phyloP scores from a whole-genome alignment of 1,284 basidiomycete species.

The Ceratobasidium sp. region DNA sequence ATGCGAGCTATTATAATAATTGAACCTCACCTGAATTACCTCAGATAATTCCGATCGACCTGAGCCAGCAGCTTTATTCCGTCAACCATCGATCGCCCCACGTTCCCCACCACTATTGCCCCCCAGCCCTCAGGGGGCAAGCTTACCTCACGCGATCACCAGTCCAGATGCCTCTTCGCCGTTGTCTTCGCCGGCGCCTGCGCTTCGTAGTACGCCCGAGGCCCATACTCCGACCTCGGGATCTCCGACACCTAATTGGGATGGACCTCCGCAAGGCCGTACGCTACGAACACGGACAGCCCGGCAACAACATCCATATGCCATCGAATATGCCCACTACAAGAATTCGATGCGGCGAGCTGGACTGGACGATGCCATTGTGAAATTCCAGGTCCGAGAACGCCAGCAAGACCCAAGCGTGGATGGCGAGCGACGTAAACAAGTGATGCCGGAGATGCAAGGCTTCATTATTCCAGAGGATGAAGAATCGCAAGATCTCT shows the following conservation, averaged over 20 bases:
- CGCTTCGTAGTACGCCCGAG: not conserved
- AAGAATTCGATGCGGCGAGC: slow-evolving; percentile 39
- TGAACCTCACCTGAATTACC: too few relatives aligned
- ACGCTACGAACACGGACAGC: slow-evolving; percentile 37
- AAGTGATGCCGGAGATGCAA: slow-evolving; percentile 29
- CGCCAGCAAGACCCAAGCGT: not conserved
- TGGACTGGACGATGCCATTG: slow-evolving; percentile 37
- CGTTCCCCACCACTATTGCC: not conserved
- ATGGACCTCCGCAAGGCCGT: slow-evolving; percentile 12
- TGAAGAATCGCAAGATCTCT: slow-evolving; percentile 42
- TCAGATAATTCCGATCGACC: too few relatives aligned
- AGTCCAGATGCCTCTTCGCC: not conserved
- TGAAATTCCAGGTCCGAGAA: slow-evolving; percentile 17
- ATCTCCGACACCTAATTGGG: not conserved
- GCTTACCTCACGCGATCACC: not conserved
- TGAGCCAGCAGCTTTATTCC: not conserved
- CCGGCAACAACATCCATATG: slow-evolving; percentile 43
- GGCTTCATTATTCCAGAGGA: slow-evolving; percentile 43
- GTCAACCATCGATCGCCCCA: not conserved
- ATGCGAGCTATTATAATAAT: not conserved
- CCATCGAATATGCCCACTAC: slow-evolving; percentile 38
- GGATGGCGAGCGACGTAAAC: not conserved
- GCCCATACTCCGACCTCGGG: not conserved
- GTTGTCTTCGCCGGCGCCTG: not conserved
- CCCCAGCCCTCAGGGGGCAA: not conserved